Conservation (phyloP, 2,329 filamentous ascomycete genomes). For the Nannizziopsis barbatae region DNA sequence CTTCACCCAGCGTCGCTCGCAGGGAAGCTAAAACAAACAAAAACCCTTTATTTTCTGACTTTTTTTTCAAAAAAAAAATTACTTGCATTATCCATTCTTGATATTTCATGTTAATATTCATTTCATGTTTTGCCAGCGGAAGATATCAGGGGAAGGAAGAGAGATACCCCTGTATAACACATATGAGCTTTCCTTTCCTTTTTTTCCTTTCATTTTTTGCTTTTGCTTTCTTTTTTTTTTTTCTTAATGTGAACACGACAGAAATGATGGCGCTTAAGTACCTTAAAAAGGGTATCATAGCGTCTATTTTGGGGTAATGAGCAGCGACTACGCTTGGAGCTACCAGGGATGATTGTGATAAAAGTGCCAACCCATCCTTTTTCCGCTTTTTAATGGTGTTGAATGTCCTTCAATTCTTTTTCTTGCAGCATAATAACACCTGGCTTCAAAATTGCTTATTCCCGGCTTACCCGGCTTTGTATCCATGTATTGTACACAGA, state of each 20-base stretch:
- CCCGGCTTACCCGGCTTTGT: too few species aligned
- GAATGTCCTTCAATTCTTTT: too few species aligned
- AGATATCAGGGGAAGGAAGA: not conserved
- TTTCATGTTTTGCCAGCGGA: not conserved
- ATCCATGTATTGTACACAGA: too few species aligned
- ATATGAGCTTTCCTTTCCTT: not conserved
- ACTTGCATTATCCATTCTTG: not conserved
- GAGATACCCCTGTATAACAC: conserved; percentile 11
- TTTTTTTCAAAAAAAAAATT: not conserved
- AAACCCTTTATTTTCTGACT: not conserved
- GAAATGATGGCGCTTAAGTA: conserved; percentile 4
- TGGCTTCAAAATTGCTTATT: too few species aligned
- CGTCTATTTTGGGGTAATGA: not conserved
- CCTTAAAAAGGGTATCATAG: not conserved
- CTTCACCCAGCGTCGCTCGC: conserved; percentile 55
- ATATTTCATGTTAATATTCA: not conserved
- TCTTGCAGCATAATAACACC: too few species aligned
- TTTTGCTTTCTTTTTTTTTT: not conserved
- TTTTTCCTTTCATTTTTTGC: too few species aligned
- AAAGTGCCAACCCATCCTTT: not conserved
- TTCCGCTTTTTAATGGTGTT: not conserved
- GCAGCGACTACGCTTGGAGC: not conserved
- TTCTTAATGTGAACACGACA: conserved; percentile 13
- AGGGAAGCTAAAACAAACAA: conserved; percentile 4
- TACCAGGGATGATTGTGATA: too few species aligned